A percentile compares a stretch with the other conserved stretches of the same genome.
phyloP scores from a whole-genome alignment of 2,329 filamentous ascomycete genomes.

The Periconia macrospinosa region DNA sequence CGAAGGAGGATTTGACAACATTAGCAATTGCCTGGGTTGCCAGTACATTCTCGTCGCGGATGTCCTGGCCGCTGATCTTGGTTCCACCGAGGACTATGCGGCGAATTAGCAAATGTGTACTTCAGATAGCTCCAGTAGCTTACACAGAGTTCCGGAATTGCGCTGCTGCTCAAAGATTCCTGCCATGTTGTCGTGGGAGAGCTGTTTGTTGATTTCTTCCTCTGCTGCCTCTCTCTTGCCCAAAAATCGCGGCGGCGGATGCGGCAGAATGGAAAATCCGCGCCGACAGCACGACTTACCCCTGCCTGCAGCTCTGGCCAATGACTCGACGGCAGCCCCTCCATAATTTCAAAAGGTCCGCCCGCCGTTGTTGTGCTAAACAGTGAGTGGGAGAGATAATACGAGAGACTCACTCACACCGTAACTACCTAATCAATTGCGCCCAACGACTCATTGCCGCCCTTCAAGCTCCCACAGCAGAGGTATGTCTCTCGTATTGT shows the following conservation, averaged over 20 bases:
- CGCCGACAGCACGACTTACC: slow-evolving; percentile 1
- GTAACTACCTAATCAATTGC: not conserved
- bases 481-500: not conserved
- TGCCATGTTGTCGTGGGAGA: slow-evolving; percentile 65
- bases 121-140: slow-evolving; percentile 30
- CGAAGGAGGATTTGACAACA: slow-evolving; percentile 98
- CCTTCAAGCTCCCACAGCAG: slow-evolving; percentile 4
- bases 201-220: slow-evolving; percentile 30
- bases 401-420: slow-evolving; percentile 6
- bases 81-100: slow-evolving; percentile 80
- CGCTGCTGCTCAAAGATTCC: slow-evolving; percentile 94
- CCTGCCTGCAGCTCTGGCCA: slow-evolving; percentile 11
- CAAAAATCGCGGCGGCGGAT: slow-evolving; percentile 28
- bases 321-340: slow-evolving; percentile 28
- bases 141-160: slow-evolving; percentile 87
- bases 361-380: slow-evolving; percentile 11
- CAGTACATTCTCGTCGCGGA: slow-evolving; percentile 95
- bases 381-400: slow-evolving; percentile 27
- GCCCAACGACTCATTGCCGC: not conserved
- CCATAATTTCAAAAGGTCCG: slow-evolving; percentile 19
- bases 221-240: slow-evolving; percentile 28
- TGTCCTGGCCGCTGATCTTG: slow-evolving; percentile 96
- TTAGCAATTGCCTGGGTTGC: slow-evolving; percentile 97
- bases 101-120: slow-evolving; percentile 24
- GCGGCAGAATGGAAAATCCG: not conserved